These are phyloP conservation scores for Blastobotrys attinorum DNA, from an alignment of 805 yeast genomes.

Conservation along the genomic window DNA sequence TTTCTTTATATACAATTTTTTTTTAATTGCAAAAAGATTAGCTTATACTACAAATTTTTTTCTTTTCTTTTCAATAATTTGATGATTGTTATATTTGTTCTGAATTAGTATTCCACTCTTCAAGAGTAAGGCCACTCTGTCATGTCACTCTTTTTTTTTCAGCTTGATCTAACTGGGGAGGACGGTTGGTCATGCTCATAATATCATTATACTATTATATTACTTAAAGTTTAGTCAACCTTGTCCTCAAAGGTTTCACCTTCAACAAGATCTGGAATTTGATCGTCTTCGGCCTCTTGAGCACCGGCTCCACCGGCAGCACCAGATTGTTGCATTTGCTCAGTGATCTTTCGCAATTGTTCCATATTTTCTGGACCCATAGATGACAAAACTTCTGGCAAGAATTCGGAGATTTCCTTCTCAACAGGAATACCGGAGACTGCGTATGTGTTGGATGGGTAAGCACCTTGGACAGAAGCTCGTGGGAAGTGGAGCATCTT, in stretches of 20 bases:
- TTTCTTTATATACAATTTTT: too few species aligned
- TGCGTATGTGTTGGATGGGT: conserved; percentile 84
- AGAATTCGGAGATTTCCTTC: conserved; percentile 83
- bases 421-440: conserved; percentile 93
- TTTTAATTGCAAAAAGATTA: too few species aligned
- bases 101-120: too few species aligned
- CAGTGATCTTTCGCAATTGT: conserved; percentile 82
- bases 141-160: too few species aligned
- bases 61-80: too few species aligned
- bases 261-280: conserved; percentile 66
- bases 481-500: conserved; percentile 92
- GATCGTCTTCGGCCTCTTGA: conserved; percentile 43
- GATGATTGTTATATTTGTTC: too few species aligned
- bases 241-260: conserved; percentile 72
- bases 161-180: too few species aligned
- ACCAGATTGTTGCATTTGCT: conserved; percentile 52
- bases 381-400: conserved; percentile 92
- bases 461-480: conserved; percentile 92
- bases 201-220: too few species aligned
- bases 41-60: too few species aligned
- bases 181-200: too few species aligned
- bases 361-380: conserved; percentile 93
- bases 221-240: conserved; percentile 5
- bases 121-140: too few species aligned
- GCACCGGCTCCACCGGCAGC: conserved; percentile 41